Percentiles rank a stretch among this genome's conserved stretches.
phyloP scores from a whole-genome alignment of 495 filamentous ascomycete genomes.

The Neurospora sp. region DNA sequence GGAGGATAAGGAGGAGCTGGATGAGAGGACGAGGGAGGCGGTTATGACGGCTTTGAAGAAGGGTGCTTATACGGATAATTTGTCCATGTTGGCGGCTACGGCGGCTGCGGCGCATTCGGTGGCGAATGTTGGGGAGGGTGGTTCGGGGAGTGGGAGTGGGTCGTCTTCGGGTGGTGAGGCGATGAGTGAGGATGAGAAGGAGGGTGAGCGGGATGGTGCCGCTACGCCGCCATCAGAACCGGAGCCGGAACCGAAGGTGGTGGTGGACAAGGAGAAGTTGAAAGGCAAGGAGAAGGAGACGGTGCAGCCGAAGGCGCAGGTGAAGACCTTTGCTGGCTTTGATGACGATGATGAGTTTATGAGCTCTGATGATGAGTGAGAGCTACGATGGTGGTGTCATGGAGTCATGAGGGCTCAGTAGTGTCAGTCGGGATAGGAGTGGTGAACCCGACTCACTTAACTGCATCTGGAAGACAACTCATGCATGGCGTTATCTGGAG shows the following conservation, averaged over 20 bases:
- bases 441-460: background rate
- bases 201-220: constrained; percentile 21
- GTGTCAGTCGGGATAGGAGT: background rate
- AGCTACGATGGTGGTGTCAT: constrained; percentile 27
- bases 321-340: constrained; percentile 63
- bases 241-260: constrained; percentile 6
- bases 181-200: constrained; percentile 23
- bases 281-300: constrained; percentile 27
- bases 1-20: constrained; percentile 79
- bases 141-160: constrained; percentile 25
- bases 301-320: constrained; percentile 23
- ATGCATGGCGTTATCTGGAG: background rate
- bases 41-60: constrained; percentile 68
- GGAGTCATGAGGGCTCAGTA: background rate
- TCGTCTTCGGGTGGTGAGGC: constrained; percentile 25
- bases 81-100: constrained; percentile 15
- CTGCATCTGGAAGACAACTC: background rate
- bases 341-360: constrained; percentile 89
- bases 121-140: constrained; percentile 4
- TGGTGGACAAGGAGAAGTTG: background rate
- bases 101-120: background rate
- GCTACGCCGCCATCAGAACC: constrained; percentile 26
- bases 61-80: constrained; percentile 45
- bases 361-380: constrained; percentile 62
- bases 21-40: constrained; percentile 73